Evolutionary conservation across 345 rosid species (phyloP).

Genomic region (Noccaea bulbosa): DNA sequence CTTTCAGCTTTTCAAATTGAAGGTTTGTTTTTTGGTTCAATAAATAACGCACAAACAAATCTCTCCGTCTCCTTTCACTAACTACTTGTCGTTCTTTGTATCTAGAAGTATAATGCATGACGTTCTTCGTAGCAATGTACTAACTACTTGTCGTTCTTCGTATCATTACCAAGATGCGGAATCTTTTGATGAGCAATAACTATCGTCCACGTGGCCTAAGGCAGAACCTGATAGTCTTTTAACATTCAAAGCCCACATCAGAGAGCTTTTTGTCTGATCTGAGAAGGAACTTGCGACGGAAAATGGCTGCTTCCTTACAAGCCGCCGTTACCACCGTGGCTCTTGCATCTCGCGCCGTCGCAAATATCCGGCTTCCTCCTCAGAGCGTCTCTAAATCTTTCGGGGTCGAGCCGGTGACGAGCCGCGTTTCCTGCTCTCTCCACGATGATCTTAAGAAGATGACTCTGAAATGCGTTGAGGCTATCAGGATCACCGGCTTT

Average conservation of each 20-base stretch:
- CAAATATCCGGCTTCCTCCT: slow-evolving; percentile 52
- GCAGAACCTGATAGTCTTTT: slow-evolving; percentile 9
- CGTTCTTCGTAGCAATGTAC: background rate
- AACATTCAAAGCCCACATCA: background rate
- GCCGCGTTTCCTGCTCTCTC: slow-evolving; percentile 69
- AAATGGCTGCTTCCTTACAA: slow-evolving; percentile 78
- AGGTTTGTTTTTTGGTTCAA: background rate
- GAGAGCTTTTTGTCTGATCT: slow-evolving; percentile 21
- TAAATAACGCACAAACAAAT: background rate
- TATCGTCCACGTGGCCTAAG: background rate
- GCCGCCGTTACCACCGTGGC: slow-evolving; percentile 65
- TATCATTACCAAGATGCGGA: slow-evolving; percentile 2
- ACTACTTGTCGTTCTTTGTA: slow-evolving; percentile 14
- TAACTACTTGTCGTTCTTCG: slow-evolving; percentile 6
- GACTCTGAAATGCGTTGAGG: slow-evolving; percentile 62
- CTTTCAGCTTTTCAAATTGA: too few species aligned
- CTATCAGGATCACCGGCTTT: slow-evolving; percentile 68
- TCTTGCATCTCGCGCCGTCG: slow-evolving; percentile 40
- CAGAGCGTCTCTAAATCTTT: slow-evolving; percentile 56
- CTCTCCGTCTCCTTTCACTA: background rate
- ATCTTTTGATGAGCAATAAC: slow-evolving; percentile 4
- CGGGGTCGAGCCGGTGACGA: slow-evolving; percentile 50
- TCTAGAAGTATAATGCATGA: slow-evolving; percentile 1
- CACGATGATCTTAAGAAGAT: slow-evolving; percentile 63
- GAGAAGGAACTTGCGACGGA: slow-evolving; percentile 9